Conservation (phyloP, 331 rosid genomes). For the Malus hybrid region DNA sequence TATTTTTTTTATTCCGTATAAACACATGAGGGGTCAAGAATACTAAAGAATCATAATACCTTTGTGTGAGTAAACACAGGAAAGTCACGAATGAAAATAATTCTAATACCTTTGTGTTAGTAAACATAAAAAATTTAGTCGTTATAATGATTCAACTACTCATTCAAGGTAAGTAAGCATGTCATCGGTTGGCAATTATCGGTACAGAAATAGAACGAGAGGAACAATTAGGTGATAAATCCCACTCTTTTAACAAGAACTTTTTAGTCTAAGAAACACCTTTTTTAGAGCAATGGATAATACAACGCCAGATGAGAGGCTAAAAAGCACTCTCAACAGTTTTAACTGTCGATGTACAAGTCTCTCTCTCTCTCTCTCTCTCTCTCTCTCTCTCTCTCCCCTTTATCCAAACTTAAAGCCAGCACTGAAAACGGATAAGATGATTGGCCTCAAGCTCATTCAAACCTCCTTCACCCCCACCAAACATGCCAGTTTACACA, state of each 20-base stretch:
- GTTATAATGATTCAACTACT: too few species aligned
- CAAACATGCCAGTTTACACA: conserved; percentile 6
- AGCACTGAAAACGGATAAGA: conserved; percentile 14
- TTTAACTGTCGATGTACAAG: background rate
- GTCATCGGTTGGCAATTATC: too few species aligned
- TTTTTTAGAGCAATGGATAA: conserved; percentile 19
- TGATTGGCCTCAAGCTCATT: conserved; percentile 53
- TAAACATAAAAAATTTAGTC: too few species aligned
- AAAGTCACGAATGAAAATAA: too few species aligned
- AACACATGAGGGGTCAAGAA: too few species aligned
- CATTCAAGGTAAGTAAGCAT: too few species aligned
- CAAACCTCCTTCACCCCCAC: conserved; percentile 33
- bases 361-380: background rate
- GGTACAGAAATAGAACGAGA: too few species aligned
- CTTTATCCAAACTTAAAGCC: background rate
- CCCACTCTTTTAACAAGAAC: background rate
- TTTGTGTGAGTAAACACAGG: too few species aligned
- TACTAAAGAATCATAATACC: too few species aligned
- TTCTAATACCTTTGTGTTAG: too few species aligned
- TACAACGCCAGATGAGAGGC: conserved; percentile 35
- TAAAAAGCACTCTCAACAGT: conserved; percentile 6
- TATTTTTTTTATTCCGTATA: too few species aligned
- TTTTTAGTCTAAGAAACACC: background rate
- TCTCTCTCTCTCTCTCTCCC: background rate
- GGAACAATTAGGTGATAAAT: background rate